Percentiles rank a stretch among this genome's conserved stretches.
Conservation (phyloP, 2,329 filamentous ascomycete species). For the Parastagonospora nodorum region DNA sequence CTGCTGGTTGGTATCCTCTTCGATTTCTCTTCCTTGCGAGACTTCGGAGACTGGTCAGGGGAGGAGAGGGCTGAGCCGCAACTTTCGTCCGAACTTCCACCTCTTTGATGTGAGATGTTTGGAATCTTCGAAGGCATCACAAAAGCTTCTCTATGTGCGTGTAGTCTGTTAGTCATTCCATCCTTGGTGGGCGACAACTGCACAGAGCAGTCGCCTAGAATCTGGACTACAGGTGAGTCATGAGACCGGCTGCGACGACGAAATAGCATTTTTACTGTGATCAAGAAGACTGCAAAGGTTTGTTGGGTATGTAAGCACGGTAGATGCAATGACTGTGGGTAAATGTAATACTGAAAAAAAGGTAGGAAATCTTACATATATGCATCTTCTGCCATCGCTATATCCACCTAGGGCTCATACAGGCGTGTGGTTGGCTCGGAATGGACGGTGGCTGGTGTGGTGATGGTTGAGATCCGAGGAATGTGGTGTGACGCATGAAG, state of each 20-base stretch:
- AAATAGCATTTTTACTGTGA: conserved; percentile 5
- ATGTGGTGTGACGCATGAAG: conserved; percentile 24
- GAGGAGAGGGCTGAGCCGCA: not conserved
- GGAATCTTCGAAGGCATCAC: not conserved
- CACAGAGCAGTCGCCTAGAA: not conserved
- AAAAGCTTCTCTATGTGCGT: conserved; percentile 15
- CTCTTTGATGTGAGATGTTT: conserved; percentile 1
- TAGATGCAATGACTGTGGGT: not conserved
- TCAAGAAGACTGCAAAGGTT: not conserved
- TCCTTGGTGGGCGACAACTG: conserved; percentile 7
- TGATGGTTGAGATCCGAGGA: conserved; percentile 25
- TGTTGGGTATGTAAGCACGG: not conserved
- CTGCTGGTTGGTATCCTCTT: conserved; percentile 25
- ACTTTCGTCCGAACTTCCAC: conserved; percentile 3
- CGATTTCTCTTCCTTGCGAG: conserved; percentile 1
- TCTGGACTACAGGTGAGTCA: conserved; percentile 5
- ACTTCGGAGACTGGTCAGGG: conserved; percentile 3
- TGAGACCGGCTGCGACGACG: conserved; percentile 8
- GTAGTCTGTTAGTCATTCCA: conserved; percentile 10
- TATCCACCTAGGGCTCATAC: not conserved
- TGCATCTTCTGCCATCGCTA: not conserved
- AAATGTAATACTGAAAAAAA: not conserved
- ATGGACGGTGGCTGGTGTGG: conserved; percentile 34
- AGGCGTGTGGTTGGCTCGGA: conserved; percentile 21
- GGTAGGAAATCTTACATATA: not conserved